Evolutionary conservation across 78 protist genomes (phyloP).

Genomic region (Polysphondylium violaceum): DNA sequence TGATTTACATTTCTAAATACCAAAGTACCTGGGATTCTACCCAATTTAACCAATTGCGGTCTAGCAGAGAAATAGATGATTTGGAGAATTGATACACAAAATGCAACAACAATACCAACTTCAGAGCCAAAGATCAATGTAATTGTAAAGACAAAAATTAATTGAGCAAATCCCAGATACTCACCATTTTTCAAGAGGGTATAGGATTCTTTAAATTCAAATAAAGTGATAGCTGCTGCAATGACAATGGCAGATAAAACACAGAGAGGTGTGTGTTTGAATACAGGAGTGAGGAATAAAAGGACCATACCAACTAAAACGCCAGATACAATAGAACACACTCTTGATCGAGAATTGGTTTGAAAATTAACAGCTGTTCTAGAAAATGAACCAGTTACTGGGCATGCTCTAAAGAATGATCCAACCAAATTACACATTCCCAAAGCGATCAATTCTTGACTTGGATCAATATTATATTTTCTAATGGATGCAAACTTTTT

Average conservation of each 20-base stretch:
- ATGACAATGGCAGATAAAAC: conserved; percentile 63
- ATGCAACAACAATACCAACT: conserved; percentile 65
- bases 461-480: conserved; percentile 48
- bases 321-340: conserved; percentile 50
- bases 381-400: conserved; percentile 76
- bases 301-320: conserved; percentile 61
- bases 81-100: conserved; percentile 63
- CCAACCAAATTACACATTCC: conserved; percentile 76
- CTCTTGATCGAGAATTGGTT: conserved; percentile 45
- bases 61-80: conserved; percentile 74
- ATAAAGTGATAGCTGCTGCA: conserved; percentile 43
- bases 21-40: conserved; percentile 67
- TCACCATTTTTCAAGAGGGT: conserved; percentile 47
- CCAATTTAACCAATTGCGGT: conserved; percentile 59
- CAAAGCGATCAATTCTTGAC: conserved; percentile 76
- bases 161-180: conserved; percentile 35
- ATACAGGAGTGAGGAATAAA: conserved; percentile 36
- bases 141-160: conserved; percentile 36
- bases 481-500: conserved; percentile 70
- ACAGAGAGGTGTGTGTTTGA: conserved; percentile 78
- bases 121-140: conserved; percentile 64
- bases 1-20: conserved; percentile 63
- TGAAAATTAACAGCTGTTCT: conserved; percentile 76
- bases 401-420: conserved; percentile 50
- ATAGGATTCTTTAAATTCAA: conserved; percentile 37